phyloP scores from a whole-genome alignment of 2,329 filamentous ascomycete species.

The Pyricularia sp. region DNA sequence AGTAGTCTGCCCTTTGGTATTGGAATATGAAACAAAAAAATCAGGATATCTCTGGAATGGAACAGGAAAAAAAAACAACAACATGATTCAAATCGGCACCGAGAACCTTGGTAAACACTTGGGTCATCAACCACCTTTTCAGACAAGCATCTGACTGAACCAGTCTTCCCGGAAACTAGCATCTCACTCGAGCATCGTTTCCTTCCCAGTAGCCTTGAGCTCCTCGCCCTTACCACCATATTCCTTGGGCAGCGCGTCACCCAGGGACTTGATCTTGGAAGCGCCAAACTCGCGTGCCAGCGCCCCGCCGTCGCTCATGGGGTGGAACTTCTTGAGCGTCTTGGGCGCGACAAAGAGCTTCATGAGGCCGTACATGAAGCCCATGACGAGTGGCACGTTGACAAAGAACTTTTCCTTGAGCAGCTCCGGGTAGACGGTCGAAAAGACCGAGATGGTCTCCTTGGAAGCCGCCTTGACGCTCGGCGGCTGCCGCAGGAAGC shows the following conservation, averaged over 20 bases:
- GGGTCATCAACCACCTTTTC: background rate
- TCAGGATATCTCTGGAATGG: background rate
- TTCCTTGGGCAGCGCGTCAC: conserved; percentile 52
- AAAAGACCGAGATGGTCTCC: conserved; percentile 71
- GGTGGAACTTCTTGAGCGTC: conserved; percentile 69
- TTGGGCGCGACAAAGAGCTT: conserved; percentile 62
- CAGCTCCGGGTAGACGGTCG: conserved; percentile 77
- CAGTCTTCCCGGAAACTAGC: background rate
- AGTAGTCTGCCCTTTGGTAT: background rate
- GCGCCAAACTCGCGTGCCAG: conserved; percentile 46
- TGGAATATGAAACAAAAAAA: background rate
- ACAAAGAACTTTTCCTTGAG: conserved; percentile 88
- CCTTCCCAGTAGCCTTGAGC: conserved; percentile 13
- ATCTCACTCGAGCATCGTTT: conserved; percentile 11
- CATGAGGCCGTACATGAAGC: conserved; percentile 66
- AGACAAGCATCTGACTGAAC: background rate
- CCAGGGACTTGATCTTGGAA: conserved; percentile 40
- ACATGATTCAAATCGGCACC: background rate
- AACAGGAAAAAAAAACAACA: background rate
- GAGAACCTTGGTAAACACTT: background rate
- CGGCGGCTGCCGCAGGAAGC: conserved; percentile 72
- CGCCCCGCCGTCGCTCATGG: conserved; percentile 58
- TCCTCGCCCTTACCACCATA: conserved; percentile 62
- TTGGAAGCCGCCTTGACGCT: conserved; percentile 62
- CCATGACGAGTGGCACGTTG: conserved; percentile 85